These are phyloP conservation scores for Pedinophyceae sp. DNA, from an alignment of 139 green algal genomes.

Conservation along the genomic window DNA sequence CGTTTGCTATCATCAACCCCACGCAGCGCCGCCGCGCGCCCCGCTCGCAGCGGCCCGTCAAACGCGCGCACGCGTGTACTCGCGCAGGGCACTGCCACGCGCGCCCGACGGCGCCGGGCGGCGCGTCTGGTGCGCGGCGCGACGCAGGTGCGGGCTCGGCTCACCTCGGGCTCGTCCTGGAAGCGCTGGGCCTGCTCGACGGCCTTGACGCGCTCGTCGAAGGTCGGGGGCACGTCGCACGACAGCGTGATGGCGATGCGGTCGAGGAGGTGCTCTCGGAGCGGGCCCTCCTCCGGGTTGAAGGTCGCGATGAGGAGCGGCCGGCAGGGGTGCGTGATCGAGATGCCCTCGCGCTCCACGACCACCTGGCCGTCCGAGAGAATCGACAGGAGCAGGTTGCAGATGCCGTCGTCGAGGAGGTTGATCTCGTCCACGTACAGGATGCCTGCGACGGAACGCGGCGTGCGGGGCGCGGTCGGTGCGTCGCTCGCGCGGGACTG, in stretches of 20 bases:
- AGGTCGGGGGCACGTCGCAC: constrained; percentile 55
- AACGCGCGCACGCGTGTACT: too few relatives aligned
- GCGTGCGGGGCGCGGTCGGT: too few relatives aligned
- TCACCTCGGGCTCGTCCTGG: constrained; percentile 22
- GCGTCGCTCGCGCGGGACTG: too few relatives aligned
- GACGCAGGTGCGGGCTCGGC: too few relatives aligned
- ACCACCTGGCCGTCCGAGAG: constrained; percentile 86
- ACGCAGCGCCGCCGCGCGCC: too few relatives aligned
- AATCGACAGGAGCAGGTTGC: constrained; percentile 93
- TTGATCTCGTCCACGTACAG: constrained; percentile 94
- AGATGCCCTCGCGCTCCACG: constrained; percentile 94
- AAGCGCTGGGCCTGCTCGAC: constrained; percentile 51
- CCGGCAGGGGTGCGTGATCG: constrained; percentile 81
- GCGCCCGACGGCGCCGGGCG: too few relatives aligned
- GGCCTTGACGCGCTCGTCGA: constrained; percentile 65
- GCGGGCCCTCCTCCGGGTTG: constrained; percentile 89
- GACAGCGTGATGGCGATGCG: constrained; percentile 85
- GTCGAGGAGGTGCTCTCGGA: constrained; percentile 96
- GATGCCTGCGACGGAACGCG: too few relatives aligned
- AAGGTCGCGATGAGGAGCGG: constrained; percentile 95
- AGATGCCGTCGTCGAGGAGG: constrained; percentile 94
- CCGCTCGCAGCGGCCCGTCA: too few relatives aligned
- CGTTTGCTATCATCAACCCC: too few relatives aligned
- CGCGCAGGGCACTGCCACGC: too few relatives aligned
- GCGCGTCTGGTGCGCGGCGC: too few relatives aligned